These are phyloP conservation scores for Purpureocillium lavendulum DNA, from an alignment of 2,329 filamentous ascomycete species.

Conservation along the genomic window DNA sequence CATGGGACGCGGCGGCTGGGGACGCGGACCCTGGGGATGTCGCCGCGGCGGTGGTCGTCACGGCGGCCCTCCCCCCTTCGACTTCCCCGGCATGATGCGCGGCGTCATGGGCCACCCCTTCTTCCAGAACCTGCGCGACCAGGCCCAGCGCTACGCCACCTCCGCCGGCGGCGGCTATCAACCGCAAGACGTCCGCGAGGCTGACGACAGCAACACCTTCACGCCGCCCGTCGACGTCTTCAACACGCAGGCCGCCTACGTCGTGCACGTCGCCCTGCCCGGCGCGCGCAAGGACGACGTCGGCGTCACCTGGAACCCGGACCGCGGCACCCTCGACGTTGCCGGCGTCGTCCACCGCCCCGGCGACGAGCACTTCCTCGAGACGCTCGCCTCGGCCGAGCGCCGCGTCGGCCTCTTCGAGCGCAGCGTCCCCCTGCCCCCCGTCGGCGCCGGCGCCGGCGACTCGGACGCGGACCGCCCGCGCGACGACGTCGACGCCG, in stretches of 20 bases:
- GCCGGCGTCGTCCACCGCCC: constrained; percentile 67
- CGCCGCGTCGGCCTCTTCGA: constrained; percentile 68
- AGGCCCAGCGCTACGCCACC: constrained; percentile 18
- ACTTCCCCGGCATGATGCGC: constrained; percentile 30
- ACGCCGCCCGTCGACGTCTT: constrained; percentile 67
- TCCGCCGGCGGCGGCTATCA: not conserved
- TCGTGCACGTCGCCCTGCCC: constrained; percentile 69
- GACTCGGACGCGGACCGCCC: no score
- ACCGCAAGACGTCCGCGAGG: constrained; percentile 2
- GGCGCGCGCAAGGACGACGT: constrained; percentile 75
- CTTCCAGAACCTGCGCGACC: constrained; percentile 31
- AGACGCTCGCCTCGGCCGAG: constrained; percentile 55
- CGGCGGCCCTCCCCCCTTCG: constrained; percentile 21
- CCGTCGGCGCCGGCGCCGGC: constrained; percentile 28
- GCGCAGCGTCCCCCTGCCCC: constrained; percentile 56
- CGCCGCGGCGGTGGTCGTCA: constrained; percentile 6
- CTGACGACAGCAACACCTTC: constrained; percentile 34
- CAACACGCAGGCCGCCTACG: constrained; percentile 54
- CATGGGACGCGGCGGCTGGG: constrained; percentile 2
- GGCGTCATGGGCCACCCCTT: constrained; percentile 32
- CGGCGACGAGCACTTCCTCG: constrained; percentile 60
- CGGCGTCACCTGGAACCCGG: constrained; percentile 66
- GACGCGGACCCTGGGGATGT: no score
- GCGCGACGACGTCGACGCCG: constrained; percentile 56
- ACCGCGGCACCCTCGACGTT: constrained; percentile 56